These are phyloP conservation scores for Papiliotrema flavescens DNA, from an alignment of 1,284 basidiomycete genomes.

Conservation along the genomic window DNA sequence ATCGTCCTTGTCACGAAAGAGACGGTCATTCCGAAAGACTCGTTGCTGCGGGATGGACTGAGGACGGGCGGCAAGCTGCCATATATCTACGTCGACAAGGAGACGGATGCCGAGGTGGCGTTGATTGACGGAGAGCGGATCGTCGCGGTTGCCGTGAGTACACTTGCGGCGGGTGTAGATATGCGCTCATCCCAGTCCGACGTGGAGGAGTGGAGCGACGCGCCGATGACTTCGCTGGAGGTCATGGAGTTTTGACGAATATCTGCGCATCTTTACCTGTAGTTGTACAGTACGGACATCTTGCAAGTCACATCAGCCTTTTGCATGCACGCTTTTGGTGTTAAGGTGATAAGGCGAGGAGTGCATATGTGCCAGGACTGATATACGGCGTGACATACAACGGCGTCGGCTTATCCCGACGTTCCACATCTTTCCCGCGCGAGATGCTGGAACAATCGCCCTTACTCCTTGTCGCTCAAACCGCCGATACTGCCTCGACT, in stretches of 20 bases:
- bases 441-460: neutral
- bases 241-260: neutral
- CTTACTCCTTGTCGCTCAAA: conserved; percentile 6
- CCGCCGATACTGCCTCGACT: conserved; percentile 30
- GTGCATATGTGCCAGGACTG: no score
- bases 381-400: no score
- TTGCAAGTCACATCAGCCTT: no score
- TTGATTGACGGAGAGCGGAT: conserved; percentile 46
- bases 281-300: no score
- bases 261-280: no score
- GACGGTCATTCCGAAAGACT: conserved; percentile 14
- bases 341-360: no score
- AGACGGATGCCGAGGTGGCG: conserved; percentile 22
- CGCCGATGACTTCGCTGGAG: neutral
- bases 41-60: conserved; percentile 14
- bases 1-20: conserved; percentile 25
- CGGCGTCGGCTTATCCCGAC: no score
- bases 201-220: neutral
- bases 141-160: conserved; percentile 35
- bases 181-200: neutral
- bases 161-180: neutral
- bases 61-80: conserved; percentile 35
- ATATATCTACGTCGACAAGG: conserved; percentile 28
- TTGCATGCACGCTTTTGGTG: conserved; percentile 26
- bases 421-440: no score